Evolutionary conservation across 129 eudicot genomes (phyloP), one percentile per base, ranked within the genome.

Genomic region (Artemisia tridentata): DNA sequence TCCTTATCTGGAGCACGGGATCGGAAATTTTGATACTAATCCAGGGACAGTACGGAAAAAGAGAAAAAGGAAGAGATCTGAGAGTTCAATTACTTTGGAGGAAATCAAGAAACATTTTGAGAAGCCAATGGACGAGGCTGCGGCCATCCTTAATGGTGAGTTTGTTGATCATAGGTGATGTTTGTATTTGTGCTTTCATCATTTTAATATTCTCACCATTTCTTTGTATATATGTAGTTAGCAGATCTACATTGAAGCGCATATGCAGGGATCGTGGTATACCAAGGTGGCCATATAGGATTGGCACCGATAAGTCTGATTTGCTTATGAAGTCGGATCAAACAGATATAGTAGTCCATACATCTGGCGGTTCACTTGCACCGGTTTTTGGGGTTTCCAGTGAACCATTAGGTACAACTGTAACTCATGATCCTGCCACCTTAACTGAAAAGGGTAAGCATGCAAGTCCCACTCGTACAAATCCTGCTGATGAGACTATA

Each of bases 231-330:
- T 25, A 59, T 59, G 43, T 59, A 59, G 65, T 59, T 59, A 59
- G 65, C 65, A 59, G 63, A 58, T 58, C 63, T 21, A 58, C 63
- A 0, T 19, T 58, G n/a, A 58, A 58, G 63, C 63, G 63, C 63
- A 23, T 58, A 20, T 58, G 64, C 41, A 59, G 65, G 45, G 12
- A 16, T 3, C 41, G 13, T 25, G 65, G 64, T 23, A 59, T 59
- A 25, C 11, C 19, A 25, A 25, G 45, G 65, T 59, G 65, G 65
- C 65, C 65, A 25, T 59, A 59, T 59, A 59, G 2, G 43, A 59
- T 7, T 2, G 45, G 16, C 43, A 34, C 45, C 12, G 45, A 59
- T 11, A 59, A 59, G 65, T 11, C 13, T 58, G 63, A 58, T 58
- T 10, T 1, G 3, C 21, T n/a, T 55, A n/a, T 54, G 10, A 38